phyloP scores from a whole-genome alignment of 169 alveolate species.

The Plasmodium blacklocki region DNA sequence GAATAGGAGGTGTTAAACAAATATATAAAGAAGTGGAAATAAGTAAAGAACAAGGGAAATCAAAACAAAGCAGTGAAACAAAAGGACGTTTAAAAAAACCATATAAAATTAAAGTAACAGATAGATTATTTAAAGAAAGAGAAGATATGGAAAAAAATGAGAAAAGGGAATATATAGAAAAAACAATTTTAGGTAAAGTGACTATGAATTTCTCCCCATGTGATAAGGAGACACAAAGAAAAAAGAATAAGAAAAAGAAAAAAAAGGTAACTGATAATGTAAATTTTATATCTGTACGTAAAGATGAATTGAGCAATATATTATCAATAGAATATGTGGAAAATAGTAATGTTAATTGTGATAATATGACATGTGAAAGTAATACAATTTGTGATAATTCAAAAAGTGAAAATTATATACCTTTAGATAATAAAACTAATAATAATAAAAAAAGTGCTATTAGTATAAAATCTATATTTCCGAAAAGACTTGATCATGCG shows the following conservation, averaged over 20 bases:
- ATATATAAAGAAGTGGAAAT: background rate
- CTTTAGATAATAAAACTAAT: background rate
- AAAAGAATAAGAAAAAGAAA: background rate
- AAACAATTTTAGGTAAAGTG: background rate
- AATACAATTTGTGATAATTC: background rate
- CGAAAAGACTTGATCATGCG: slow-evolving; percentile 18
- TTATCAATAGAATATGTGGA: too few species aligned
- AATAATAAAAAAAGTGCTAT: background rate
- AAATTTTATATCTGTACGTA: background rate
- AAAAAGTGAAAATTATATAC: background rate
- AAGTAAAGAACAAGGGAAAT: background rate
- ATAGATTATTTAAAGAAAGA: slow-evolving; percentile 24
- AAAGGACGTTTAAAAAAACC: background rate
- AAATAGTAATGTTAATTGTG: too few species aligned
- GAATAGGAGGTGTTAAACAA: background rate
- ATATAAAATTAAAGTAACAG: slow-evolving; percentile 42
- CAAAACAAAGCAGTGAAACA: background rate
- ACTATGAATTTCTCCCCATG: background rate
- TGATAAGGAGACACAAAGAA: background rate
- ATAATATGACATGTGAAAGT: background rate
- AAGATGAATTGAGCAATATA: too few species aligned
- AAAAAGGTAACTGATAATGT: background rate
- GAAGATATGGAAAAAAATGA: slow-evolving; percentile 8
- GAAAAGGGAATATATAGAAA: slow-evolving; percentile 14
- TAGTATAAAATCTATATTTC: slow-evolving; percentile 13